These are phyloP conservation scores for Chenopodium album DNA, from an alignment of 148 eudicot genomes.

Conservation along the genomic window DNA sequence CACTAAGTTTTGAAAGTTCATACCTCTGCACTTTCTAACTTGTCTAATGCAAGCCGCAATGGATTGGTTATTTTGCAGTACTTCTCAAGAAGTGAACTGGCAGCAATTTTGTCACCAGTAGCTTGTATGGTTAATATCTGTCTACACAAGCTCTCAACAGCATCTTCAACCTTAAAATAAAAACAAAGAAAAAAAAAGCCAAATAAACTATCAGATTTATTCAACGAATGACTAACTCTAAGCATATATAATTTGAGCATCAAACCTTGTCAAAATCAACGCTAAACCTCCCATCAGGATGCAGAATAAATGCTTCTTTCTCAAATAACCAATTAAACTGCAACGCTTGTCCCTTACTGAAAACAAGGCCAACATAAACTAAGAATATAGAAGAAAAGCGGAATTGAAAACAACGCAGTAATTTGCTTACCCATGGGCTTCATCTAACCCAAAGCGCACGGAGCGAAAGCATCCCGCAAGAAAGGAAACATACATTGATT, in stretches of 20 bases:
- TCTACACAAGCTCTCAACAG: constrained; percentile 78
- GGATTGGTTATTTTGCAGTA: constrained; percentile 61
- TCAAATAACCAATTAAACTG: constrained; percentile 94
- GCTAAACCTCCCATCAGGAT: constrained; percentile 72
- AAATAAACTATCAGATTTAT: background rate
- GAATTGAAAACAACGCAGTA: background rate
- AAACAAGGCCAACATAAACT: constrained; percentile 12
- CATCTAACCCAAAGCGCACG: constrained; percentile 95
- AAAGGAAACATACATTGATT: constrained; percentile 91
- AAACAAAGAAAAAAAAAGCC: background rate
- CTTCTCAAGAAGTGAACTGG: constrained; percentile 53
- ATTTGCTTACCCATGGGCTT: constrained; percentile 92
- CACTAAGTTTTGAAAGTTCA: background rate
- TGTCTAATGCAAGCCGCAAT: constrained; percentile 62
- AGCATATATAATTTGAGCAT: constrained; percentile 1
- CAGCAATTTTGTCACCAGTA: constrained; percentile 75
- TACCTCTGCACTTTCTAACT: constrained; percentile 77
- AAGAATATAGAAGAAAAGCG: background rate
- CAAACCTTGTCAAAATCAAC: constrained; percentile 82
- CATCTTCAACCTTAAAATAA: constrained; percentile 56
- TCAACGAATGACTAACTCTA: background rate
- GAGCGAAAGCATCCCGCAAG: constrained; percentile 99
- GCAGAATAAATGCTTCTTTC: constrained; percentile 80
- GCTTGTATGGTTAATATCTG: constrained; percentile 94
- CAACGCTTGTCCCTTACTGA: constrained; percentile 95